Evolutionary conservation across 2,329 filamentous ascomycete species (phyloP).

Genomic region (Didymella sp.): DNA sequence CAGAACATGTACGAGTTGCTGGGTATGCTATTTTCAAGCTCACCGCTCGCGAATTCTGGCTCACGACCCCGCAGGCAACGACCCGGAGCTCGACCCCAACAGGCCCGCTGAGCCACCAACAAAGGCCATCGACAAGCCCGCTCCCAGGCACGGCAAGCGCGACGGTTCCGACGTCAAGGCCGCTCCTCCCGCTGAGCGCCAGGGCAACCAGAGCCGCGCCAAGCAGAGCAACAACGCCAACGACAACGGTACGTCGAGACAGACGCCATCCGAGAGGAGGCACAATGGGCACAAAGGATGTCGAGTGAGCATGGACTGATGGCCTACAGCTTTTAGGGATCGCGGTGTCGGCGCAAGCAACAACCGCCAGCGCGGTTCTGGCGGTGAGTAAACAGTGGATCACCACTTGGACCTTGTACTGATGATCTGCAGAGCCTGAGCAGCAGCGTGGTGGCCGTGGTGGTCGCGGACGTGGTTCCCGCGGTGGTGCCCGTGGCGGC

Average conservation of each 20-base stretch:
- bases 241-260: slow-evolving; percentile 81
- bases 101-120: slow-evolving; percentile 78
- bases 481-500: slow-evolving; percentile 56
- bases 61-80: slow-evolving; percentile 64
- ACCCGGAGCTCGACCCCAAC: slow-evolving; percentile 75
- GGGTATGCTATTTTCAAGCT: slow-evolving; percentile 67
- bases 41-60: slow-evolving; percentile 23
- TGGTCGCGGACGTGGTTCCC: slow-evolving; percentile 58
- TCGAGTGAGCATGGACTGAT: slow-evolving; percentile 27
- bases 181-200: slow-evolving; percentile 48
- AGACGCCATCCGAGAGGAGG: not conserved
- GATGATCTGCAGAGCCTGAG: slow-evolving; percentile 29
- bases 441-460: slow-evolving; percentile 41
- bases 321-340: slow-evolving; percentile 80
- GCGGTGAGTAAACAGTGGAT: slow-evolving; percentile 34
- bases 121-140: slow-evolving; percentile 87
- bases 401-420: slow-evolving; percentile 12
- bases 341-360: slow-evolving; percentile 78
- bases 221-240: slow-evolving; percentile 70
- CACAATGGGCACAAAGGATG: slow-evolving; percentile 1
- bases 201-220: slow-evolving; percentile 37
- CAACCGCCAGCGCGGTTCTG: slow-evolving; percentile 74
- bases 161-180: slow-evolving; percentile 76
- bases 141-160: slow-evolving; percentile 81
- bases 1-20: slow-evolving; percentile 99